Percentiles rank a stretch among this genome's conserved stretches.
Evolutionary conservation across 768 basidiomycete genomes (phyloP).

Genomic region (Sporobolomyces roseus): DNA sequence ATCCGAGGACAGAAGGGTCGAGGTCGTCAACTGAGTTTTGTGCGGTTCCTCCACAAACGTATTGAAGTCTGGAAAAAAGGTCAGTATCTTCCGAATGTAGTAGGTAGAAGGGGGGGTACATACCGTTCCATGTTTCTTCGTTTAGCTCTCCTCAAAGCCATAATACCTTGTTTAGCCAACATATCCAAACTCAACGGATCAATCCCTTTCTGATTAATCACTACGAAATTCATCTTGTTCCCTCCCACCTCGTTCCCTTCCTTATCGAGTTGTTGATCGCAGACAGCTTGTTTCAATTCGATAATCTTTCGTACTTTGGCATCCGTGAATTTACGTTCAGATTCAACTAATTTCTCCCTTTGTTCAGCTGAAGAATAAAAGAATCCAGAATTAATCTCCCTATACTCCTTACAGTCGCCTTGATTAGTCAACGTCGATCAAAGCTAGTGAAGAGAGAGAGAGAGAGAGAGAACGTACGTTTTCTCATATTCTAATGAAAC

Average conservation of each 20-base stretch:
- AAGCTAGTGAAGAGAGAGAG: neutral
- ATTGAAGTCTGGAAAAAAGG: slow-evolving; percentile 64
- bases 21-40: slow-evolving; percentile 98
- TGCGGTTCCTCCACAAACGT: slow-evolving; percentile 87
- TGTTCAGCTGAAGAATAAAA: slow-evolving; percentile 99
- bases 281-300: slow-evolving; percentile 91
- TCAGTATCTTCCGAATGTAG: neutral
- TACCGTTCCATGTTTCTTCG: slow-evolving; percentile 98
- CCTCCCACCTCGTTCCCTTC: slow-evolving; percentile 47
- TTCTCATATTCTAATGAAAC: slow-evolving; percentile 99
- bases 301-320: slow-evolving; percentile 92
- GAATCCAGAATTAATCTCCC: slow-evolving; percentile 98
- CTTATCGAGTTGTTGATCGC: slow-evolving; percentile 83
- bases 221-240: slow-evolving; percentile 70
- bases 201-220: slow-evolving; percentile 99
- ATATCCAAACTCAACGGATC: slow-evolving; percentile 95
- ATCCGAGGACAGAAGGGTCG: slow-evolving; percentile 82
- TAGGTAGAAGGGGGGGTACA: slow-evolving; percentile 38
- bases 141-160: slow-evolving; percentile 91
- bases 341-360: slow-evolving; percentile 96
- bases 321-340: slow-evolving; percentile 89
- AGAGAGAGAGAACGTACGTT: slow-evolving; percentile 63
- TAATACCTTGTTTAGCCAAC: slow-evolving; percentile 90
- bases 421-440: neutral
- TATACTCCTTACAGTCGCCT: slow-evolving; percentile 49